Conservation (phyloP, 306 rosid species). For the Fragaria vesca region DNA sequence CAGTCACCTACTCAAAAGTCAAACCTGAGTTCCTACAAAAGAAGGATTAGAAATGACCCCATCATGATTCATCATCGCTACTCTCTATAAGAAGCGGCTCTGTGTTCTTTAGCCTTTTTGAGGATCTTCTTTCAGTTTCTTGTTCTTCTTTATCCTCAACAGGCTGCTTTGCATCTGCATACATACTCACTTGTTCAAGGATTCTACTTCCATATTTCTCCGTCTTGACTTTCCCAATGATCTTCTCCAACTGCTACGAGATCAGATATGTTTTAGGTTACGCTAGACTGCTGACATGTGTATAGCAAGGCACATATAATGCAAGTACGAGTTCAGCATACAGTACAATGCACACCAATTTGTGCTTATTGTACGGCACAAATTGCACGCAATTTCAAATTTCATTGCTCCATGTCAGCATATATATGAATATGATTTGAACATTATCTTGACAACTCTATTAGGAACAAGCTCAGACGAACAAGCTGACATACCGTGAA, state of each 20-base stretch:
- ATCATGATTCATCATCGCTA: slow-evolving; percentile 72
- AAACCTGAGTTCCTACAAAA: background rate
- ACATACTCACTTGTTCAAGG: slow-evolving; percentile 51
- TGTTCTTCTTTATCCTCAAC: slow-evolving; percentile 35
- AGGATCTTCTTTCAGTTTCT: slow-evolving; percentile 48
- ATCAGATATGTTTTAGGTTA: background rate
- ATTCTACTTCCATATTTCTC: slow-evolving; percentile 70
- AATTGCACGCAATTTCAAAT: background rate
- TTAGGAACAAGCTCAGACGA: background rate
- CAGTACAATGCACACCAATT: too few species aligned
- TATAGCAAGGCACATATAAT: background rate
- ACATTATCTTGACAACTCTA: background rate
- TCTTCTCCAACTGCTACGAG: slow-evolving; percentile 71
- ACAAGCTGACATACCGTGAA: background rate
- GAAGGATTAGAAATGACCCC: background rate
- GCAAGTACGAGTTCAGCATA: background rate
- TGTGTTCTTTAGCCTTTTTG: slow-evolving; percentile 60
- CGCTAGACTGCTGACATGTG: background rate
- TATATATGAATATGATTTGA: background rate
- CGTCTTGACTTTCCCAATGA: slow-evolving; percentile 72
- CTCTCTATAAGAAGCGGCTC: slow-evolving; percentile 57
- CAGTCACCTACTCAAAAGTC: too few species aligned
- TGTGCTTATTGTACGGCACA: background rate
- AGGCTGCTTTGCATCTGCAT: slow-evolving; percentile 33
- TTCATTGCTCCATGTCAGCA: too few species aligned